phyloP scores from a whole-genome alignment of 2,329 filamentous ascomycete genomes.

The Exophiala oligosperma region DNA sequence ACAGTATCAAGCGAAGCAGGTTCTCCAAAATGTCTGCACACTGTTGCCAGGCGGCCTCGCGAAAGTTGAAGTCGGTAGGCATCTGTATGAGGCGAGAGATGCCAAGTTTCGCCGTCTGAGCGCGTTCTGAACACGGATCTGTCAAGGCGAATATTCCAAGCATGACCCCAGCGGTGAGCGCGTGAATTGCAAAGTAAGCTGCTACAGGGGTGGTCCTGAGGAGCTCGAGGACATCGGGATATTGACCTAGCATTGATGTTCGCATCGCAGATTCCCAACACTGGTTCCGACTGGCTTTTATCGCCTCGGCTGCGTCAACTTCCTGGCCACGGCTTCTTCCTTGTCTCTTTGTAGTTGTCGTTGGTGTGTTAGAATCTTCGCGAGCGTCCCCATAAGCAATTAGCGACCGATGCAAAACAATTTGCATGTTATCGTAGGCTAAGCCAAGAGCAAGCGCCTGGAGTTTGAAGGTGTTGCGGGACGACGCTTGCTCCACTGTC shows the following conservation, averaged over 20 bases:
- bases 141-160: conserved; percentile 45
- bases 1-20: conserved; percentile 12
- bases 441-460: conserved; percentile 44
- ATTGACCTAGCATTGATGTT: conserved; percentile 35
- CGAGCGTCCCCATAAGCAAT: conserved; percentile 28
- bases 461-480: conserved; percentile 22
- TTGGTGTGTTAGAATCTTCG: neutral
- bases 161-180: conserved; percentile 48
- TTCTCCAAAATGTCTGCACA: conserved; percentile 6
- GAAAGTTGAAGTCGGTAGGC: conserved; percentile 2
- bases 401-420: conserved; percentile 44
- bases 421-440: conserved; percentile 45
- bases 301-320: neutral
- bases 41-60: conserved; percentile 11
- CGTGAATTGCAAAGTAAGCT: conserved; percentile 45
- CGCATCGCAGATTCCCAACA: conserved; percentile 37
- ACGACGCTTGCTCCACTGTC: neutral
- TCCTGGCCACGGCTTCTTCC: neutral
- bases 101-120: conserved; percentile 44
- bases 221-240: conserved; percentile 34
- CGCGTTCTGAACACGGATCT: conserved; percentile 42
- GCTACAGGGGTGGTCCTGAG: conserved; percentile 45
- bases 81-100: conserved; percentile 28
- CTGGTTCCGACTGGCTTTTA: conserved; percentile 7
- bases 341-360: neutral